Percentiles rank a stretch among this genome's conserved stretches.
Evolutionary conservation across 1,139 yeast genomes (phyloP).

Genomic region (Hemisphaericaspora xylanilytica): DNA sequence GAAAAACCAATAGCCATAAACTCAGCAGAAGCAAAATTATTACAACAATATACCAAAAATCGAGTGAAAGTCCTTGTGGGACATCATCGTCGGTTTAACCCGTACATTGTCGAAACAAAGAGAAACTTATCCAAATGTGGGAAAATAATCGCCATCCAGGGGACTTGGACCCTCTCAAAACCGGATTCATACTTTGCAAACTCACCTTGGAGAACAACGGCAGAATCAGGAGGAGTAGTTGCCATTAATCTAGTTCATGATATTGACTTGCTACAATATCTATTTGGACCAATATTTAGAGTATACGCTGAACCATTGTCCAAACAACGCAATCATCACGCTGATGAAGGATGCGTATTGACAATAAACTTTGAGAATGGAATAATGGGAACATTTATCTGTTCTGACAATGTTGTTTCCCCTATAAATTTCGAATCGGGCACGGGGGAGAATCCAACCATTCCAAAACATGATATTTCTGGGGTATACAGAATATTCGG

Average conservation of each 20-base stretch:
- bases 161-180: constrained; percentile 41
- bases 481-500: constrained; percentile 42
- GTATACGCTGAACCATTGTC: constrained; percentile 37
- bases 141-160: constrained; percentile 36
- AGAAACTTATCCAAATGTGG: constrained; percentile 31
- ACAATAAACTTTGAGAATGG: constrained; percentile 34
- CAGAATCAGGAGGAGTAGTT: constrained; percentile 41
- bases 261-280: constrained; percentile 35
- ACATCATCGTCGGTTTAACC: constrained; percentile 46
- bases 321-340: constrained; percentile 29
- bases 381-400: constrained; percentile 37
- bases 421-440: constrained; percentile 42
- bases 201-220: constrained; percentile 40
- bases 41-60: constrained; percentile 26
- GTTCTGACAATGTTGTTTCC: constrained; percentile 38
- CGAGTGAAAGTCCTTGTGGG: constrained; percentile 38
- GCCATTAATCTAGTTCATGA: constrained; percentile 41
- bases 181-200: constrained; percentile 35
- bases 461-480: constrained; percentile 28
- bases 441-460: constrained; percentile 42
- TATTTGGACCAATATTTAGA: constrained; percentile 38
- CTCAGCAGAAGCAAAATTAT: constrained; percentile 34
- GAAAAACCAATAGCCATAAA: constrained; percentile 44
- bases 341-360: constrained; percentile 43
- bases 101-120: constrained; percentile 38